A percentile compares a stretch with the other conserved stretches of the same genome.
Evolutionary conservation across 306 rosid genomes (phyloP).

Genomic region (Argentina anserina): DNA sequence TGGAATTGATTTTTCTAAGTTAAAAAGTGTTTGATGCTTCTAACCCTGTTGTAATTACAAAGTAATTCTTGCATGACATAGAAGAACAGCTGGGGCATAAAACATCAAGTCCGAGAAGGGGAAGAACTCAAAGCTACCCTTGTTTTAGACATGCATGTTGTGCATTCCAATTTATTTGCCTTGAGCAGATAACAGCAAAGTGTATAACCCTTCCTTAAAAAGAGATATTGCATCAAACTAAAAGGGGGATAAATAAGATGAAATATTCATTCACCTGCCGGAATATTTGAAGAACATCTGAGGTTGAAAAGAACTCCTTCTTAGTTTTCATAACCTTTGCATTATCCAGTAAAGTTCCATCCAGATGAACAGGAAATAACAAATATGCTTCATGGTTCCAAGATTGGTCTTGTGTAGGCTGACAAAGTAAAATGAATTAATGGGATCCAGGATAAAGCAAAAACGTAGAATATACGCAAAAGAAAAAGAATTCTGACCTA

Average conservation of each 20-base stretch:
- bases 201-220: conserved; percentile 4
- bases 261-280: conserved; percentile 58
- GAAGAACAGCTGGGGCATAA: not conserved
- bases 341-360: conserved; percentile 92
- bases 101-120: not conserved
- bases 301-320: conserved; percentile 77
- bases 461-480: not conserved
- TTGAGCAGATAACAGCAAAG: conserved; percentile 1
- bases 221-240: conserved; percentile 1
- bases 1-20: conserved; percentile 29
- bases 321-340: conserved; percentile 72
- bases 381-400: conserved; percentile 95
- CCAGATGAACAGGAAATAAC: conserved; percentile 96
- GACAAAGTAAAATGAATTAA: conserved; percentile 22
- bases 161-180: not conserved
- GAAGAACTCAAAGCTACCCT: not conserved
- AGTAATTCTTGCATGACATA: not conserved
- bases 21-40: conserved; percentile 23
- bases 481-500: not conserved
- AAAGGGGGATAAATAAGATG: not conserved
- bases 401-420: conserved; percentile 81
- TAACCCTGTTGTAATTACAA: not conserved
- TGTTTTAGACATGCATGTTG: not conserved
- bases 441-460: not conserved
- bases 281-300: conserved; percentile 88